Base-by-base conservation (phyloP, 1,284 basidiomycete genomes). In the Coriolopsis trogii region DNA sequence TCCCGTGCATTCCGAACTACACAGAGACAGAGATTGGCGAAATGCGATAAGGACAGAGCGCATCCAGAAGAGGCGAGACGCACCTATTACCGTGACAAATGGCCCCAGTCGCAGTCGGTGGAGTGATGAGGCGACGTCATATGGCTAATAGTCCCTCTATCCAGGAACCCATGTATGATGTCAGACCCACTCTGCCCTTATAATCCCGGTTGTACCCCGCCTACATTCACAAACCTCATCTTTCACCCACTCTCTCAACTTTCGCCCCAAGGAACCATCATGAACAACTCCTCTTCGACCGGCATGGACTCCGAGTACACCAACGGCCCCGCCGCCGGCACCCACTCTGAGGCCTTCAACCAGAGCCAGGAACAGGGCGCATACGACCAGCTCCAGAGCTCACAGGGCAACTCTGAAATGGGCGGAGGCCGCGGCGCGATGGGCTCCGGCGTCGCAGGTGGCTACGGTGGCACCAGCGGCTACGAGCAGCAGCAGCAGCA, bases 341-440 rank as follows among this genome's bases (percentile, higher is more conserved):
- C 49, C 15, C 36, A 56, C 42, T 44, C 58, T 20, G 53, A 54
- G 43, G 45, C 44, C 26, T 52, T 54, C 50, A 54, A 53, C 46
- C 44, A 55, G 24, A 47, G 49, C 40, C 52, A 54, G 47, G 49
- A 46, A 18, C 37, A 15, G 1, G 53, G 59, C 43, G 56, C 46
- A 9, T 61, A 63, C 50, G 57, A 54, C 54, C 36, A 56, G 41
- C 31, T 58, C 39, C 60, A 61, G 49, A 39, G 47, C 50, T 41
- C 44, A 9, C 46, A 54, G 48, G 43, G 48, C 18, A 12, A 33
- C 20, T 12, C 25, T 20, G 43, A 43, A 36, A 61, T 61, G 59
- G 63, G 60, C 50, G 60, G 60, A 34, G 60, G 62, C 31, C 29
- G 39, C 9, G 58, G 55, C 21, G 34, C 53, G 24, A 51, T 45